Evolutionary conservation across 106 monocot species (phyloP).

Genomic region (Iris macrosiphon): DNA sequence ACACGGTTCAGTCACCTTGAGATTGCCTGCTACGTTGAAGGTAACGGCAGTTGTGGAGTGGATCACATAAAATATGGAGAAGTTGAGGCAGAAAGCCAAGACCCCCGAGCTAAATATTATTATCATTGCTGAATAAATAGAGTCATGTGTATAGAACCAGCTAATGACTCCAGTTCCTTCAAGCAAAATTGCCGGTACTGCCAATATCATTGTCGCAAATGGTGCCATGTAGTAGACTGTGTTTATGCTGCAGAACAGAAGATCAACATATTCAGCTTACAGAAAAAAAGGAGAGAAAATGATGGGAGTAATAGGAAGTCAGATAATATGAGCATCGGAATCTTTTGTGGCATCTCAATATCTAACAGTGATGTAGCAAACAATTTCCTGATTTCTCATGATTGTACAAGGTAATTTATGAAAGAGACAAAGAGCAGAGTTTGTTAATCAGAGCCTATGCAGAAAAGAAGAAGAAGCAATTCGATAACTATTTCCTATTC

Average conservation of each 20-base stretch:
- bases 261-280: neutral
- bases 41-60: conserved; percentile 96
- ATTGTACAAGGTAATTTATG: too few relatives aligned
- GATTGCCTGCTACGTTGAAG: conserved; percentile 95
- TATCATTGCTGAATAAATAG: conserved; percentile 40
- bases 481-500: too few relatives aligned
- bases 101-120: conserved; percentile 80
- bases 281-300: neutral
- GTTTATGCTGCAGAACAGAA: conserved; percentile 65
- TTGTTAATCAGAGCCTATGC: too few relatives aligned
- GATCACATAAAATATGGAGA: conserved; percentile 98
- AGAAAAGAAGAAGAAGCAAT: too few relatives aligned
- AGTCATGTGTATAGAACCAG: conserved; percentile 68
- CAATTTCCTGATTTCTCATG: too few relatives aligned
- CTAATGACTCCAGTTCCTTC: conserved; percentile 71
- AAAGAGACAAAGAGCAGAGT: too few relatives aligned
- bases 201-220: conserved; percentile 86
- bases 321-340: too few relatives aligned
- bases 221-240: conserved; percentile 99
- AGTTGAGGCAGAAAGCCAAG: conserved; percentile 93
- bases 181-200: conserved; percentile 61
- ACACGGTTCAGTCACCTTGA: conserved; percentile 40
- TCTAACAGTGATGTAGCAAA: too few relatives aligned
- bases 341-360: too few relatives aligned
- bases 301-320: too few relatives aligned